Evolutionary conservation across 2,329 filamentous ascomycete species (phyloP), one percentile per base, ranked within the genome.

Genomic region (Gnomoniopsis smithogilvyi): DNA sequence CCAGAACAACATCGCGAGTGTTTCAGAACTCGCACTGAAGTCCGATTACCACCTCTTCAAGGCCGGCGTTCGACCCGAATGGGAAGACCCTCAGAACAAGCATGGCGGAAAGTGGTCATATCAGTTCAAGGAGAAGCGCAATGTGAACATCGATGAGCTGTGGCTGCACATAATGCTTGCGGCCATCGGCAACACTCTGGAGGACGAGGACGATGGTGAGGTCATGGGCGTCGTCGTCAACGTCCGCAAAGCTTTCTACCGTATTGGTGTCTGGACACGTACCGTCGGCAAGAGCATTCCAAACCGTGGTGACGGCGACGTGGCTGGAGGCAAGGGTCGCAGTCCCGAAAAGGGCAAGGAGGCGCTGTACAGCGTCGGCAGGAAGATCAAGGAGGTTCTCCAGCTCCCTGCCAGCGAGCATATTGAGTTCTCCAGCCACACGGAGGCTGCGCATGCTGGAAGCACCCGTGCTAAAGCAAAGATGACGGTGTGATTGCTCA

Each of bases 31-130:
- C 47, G 91, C 93, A 48, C 87, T 96, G 72, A 99, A 99, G 82
- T 96, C 95, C 72, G 95, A 99, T 76, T 99, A 99, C 80, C 96
- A 99, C 73, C 90, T 99, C 48, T 99, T 99, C 89, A 99, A 99
- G 83, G 89, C 89, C 69, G 93, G 93, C 65, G 91, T 99, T 64
- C 91, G 95, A 64, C 95, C 95, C 38, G 96, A 99, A 78, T 99
- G 95, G 95, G 95, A 99, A 77, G 95, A 99, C 74, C 83, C 86
- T 26, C 92, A 98, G 80, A 99, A 99, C 82, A 99, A 98, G 85
- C 92, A 98, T 74, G 95, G 95, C 68, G 95, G 95, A 78, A 97
- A 97, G 79, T 99, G 95, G 95, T 93, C 94, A 26, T 98, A 96
- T 80, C 89, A 91, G 70, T 97, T 96, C 87, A 96, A 96, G 82